phyloP scores from a whole-genome alignment of 148 eudicot species.

The Tetragonia tetragonoides region DNA sequence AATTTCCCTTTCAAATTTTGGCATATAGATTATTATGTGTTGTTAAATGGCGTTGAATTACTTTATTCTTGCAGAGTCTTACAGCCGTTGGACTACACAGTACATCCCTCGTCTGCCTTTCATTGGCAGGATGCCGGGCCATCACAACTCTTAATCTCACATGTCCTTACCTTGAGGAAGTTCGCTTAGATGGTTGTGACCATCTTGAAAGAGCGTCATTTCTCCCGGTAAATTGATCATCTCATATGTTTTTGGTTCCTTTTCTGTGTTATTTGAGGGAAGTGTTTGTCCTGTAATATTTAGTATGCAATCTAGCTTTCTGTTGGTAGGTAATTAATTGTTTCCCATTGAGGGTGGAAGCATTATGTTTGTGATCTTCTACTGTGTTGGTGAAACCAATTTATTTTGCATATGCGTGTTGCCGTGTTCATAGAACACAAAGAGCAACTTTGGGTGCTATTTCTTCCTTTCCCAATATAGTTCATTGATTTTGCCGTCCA shows the following conservation, averaged over 20 bases:
- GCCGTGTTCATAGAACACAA: no score
- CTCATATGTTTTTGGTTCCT: not conserved
- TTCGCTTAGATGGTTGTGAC: constrained; percentile 93
- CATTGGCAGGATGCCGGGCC: constrained; percentile 84
- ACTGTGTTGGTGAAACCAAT: not conserved
- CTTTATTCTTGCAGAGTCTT: constrained; percentile 56
- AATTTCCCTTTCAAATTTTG: not conserved
- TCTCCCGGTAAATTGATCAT: constrained; percentile 58
- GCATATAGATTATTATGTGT: not conserved
- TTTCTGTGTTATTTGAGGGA: not conserved
- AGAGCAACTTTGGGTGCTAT: not conserved
- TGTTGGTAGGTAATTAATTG: not conserved
- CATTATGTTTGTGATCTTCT: not conserved
- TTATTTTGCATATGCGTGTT: not conserved
- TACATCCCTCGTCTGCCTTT: constrained; percentile 65
- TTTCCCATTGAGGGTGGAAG: not conserved
- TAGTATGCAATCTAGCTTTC: not conserved
- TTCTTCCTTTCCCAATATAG: not conserved
- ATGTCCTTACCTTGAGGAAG: constrained; percentile 79
- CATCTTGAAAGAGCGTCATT: constrained; percentile 93
- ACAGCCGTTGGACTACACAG: constrained; percentile 64
- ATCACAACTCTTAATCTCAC: constrained; percentile 56
- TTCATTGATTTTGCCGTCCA: not conserved
- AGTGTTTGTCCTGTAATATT: no score
- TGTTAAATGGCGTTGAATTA: not conserved